Evolutionary conservation across 345 rosid species (phyloP).

Genomic region (Conringia planisiliqua): DNA sequence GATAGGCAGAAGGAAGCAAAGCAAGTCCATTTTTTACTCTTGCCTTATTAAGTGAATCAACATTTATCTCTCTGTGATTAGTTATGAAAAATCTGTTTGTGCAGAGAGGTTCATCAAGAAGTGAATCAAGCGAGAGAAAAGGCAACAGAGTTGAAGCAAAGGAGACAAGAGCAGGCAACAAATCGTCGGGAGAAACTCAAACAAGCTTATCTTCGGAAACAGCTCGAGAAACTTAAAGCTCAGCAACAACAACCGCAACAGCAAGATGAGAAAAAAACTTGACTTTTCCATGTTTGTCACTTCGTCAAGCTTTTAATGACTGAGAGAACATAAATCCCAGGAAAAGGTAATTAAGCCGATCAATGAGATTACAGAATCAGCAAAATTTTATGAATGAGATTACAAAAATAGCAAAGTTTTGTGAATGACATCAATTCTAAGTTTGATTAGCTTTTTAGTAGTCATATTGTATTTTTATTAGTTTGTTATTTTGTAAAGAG

Average conservation of each 20-base stretch:
- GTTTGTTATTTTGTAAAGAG: background rate
- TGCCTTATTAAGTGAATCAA: background rate
- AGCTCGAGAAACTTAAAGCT: constrained; percentile 80
- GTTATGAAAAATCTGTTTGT: background rate
- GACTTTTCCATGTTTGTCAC: background rate
- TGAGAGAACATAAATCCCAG: background rate
- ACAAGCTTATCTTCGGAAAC: constrained; percentile 82
- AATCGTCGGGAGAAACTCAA: constrained; percentile 74
- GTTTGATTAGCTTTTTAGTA: background rate
- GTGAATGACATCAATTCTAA: background rate
- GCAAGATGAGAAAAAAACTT: constrained; percentile 14
- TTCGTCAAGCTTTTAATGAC: background rate
- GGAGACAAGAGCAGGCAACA: constrained; percentile 70
- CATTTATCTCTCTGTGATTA: background rate
- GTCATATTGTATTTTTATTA: background rate
- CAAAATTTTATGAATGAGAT: background rate
- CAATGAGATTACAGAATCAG: background rate
- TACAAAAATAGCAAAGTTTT: background rate
- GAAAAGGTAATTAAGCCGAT: background rate
- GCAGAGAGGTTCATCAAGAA: constrained; percentile 92
- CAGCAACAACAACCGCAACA: constrained; percentile 18
- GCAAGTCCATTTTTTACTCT: background rate
- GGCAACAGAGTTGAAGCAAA: constrained; percentile 60
- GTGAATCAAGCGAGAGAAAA: constrained; percentile 80
- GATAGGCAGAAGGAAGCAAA: background rate